Percentiles rank a stretch among this genome's conserved stretches.
Evolutionary conservation across 768 basidiomycete species (phyloP).

Genomic region (Amanita jacksonii): DNA sequence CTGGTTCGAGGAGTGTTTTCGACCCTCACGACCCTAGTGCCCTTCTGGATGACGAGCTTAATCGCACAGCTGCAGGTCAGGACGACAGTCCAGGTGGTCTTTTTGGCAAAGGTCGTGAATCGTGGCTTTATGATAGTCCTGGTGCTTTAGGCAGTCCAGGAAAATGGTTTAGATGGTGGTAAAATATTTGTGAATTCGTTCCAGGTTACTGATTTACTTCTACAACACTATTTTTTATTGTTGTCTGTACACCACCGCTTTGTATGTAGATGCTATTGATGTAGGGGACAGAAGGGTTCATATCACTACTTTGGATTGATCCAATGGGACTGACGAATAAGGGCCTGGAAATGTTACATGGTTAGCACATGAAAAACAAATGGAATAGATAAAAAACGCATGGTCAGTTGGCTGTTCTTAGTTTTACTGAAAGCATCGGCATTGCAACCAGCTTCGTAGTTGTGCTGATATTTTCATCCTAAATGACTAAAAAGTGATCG

Average conservation of each 20-base stretch:
- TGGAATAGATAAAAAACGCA: slow-evolving; percentile 8
- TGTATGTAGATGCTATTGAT: background rate
- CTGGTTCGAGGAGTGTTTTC: slow-evolving; percentile 40
- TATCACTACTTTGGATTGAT: no score
- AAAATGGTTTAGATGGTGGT: slow-evolving; percentile 31
- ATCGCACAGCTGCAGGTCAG: slow-evolving; percentile 33
- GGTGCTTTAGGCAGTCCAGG: slow-evolving; percentile 44
- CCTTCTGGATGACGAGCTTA: slow-evolving; percentile 66
- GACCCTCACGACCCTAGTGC: slow-evolving; percentile 67
- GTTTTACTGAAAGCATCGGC: slow-evolving; percentile 40
- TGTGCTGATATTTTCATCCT: slow-evolving; percentile 39
- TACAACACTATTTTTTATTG: background rate
- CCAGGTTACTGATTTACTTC: background rate
- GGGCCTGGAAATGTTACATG: no score
- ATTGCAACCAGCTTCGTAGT: slow-evolving; percentile 34
- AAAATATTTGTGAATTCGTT: slow-evolving; percentile 10
- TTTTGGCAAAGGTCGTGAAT: slow-evolving; percentile 47
- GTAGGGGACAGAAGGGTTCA: no score
- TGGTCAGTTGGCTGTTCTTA: slow-evolving; percentile 58
- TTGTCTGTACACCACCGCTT: slow-evolving; percentile 2
- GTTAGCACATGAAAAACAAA: background rate
- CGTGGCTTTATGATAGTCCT: slow-evolving; percentile 68
- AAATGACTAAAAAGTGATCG: background rate
- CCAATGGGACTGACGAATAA: no score
- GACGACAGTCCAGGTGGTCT: slow-evolving; percentile 60